Conservation (phyloP, 2,329 filamentous ascomycete species). For the Pseudogymnoascus sp. region DNA sequence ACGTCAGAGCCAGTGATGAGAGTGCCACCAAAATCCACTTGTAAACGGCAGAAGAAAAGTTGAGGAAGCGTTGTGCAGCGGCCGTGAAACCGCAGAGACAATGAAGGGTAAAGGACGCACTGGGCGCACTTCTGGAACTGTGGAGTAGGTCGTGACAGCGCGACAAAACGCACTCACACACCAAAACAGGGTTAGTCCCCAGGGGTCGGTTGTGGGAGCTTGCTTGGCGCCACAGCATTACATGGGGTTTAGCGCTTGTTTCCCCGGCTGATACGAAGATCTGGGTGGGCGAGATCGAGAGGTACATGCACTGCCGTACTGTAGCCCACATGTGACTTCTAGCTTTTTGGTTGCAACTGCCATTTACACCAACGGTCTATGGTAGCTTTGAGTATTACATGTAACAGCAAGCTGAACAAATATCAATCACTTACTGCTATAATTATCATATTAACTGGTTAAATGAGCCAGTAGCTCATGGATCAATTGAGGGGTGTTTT, state of each 20-base stretch:
- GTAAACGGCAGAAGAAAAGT: neutral
- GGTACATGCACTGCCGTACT: neutral
- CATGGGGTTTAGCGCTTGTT: neutral
- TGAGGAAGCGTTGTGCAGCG: slow-evolving; percentile 7
- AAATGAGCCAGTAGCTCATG: neutral
- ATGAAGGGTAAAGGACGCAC: neutral
- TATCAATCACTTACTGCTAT: neutral
- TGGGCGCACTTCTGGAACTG: neutral
- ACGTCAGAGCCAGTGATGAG: neutral
- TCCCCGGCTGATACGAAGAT: neutral
- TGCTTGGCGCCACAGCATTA: neutral
- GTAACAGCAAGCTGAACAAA: neutral
- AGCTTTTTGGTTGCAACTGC: neutral
- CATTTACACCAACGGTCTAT: neutral
- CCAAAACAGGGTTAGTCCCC: slow-evolving; percentile 1
- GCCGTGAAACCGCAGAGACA: slow-evolving; percentile 5
- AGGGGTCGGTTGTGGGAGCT: neutral
- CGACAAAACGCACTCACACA: slow-evolving; percentile 4
- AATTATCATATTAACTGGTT: neutral
- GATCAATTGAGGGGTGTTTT: neutral
- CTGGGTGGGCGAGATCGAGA: neutral
- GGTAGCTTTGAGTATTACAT: neutral
- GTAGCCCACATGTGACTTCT: neutral
- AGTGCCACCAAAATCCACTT: slow-evolving; percentile 4
- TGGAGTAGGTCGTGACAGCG: neutral